phyloP scores from a whole-genome alignment of 116 monocot genomes.

The Trichopus zeylanicus region DNA sequence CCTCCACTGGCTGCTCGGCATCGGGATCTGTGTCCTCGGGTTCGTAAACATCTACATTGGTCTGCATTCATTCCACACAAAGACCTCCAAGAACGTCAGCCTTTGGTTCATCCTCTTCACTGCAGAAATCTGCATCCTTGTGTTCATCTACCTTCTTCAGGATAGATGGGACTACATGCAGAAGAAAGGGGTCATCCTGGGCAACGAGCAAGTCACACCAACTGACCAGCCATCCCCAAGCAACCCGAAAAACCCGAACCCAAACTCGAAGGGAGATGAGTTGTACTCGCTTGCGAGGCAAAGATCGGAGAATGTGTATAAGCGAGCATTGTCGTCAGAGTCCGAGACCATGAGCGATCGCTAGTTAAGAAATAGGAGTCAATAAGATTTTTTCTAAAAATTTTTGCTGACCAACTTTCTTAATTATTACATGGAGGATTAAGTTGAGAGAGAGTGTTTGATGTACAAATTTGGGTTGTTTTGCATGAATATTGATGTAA shows the following conservation, averaged over 20 bases:
- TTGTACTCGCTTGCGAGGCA: neutral
- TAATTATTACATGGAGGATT: too few species aligned
- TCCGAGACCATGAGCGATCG: too few species aligned
- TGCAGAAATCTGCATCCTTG: slow-evolving; percentile 32
- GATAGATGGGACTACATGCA: slow-evolving; percentile 61
- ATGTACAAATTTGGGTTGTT: too few species aligned
- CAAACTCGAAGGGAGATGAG: too few species aligned
- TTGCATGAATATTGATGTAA: too few species aligned
- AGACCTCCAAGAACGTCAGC: slow-evolving; percentile 36
- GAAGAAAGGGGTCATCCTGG: slow-evolving; percentile 45
- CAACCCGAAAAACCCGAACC: slow-evolving; percentile 26
- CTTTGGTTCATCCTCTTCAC: slow-evolving; percentile 53
- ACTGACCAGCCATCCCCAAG: slow-evolving; percentile 25
- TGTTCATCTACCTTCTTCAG: slow-evolving; percentile 55
- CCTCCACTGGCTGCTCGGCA: slow-evolving; percentile 63
- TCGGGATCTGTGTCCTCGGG: slow-evolving; percentile 26
- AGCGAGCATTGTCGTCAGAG: too few species aligned
- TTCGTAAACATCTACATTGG: slow-evolving; percentile 58
- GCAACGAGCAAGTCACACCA: slow-evolving; percentile 40
- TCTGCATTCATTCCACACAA: slow-evolving; percentile 44
- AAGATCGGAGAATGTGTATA: too few species aligned
- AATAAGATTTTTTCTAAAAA: too few species aligned
- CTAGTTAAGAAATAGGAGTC: too few species aligned
- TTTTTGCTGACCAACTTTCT: too few species aligned
- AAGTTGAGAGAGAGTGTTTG: too few species aligned